A percentile compares a stretch with the other conserved stretches of the same genome.
Conservation (phyloP, 495 filamentous ascomycete species). For the Podospora pseudocomata region DNA sequence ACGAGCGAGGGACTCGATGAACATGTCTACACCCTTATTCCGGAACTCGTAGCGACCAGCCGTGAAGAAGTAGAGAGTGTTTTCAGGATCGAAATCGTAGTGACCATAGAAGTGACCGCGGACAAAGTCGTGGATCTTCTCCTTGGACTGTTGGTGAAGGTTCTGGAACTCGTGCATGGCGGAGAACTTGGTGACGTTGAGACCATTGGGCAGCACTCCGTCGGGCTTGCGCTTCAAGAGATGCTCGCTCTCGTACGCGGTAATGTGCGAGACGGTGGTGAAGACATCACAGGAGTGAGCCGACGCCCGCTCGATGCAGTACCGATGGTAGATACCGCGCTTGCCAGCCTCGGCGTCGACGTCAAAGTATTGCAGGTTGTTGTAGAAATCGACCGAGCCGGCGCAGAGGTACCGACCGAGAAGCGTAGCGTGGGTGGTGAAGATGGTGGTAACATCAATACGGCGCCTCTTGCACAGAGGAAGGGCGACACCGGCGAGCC, state of each 20-base stretch:
- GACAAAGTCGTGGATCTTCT: conserved; percentile 97
- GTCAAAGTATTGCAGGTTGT: conserved; percentile 96
- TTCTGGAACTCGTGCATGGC: conserved; percentile 99
- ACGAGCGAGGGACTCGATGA: conserved; percentile 91
- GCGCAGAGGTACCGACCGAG: conserved; percentile 95
- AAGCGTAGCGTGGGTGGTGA: conserved; percentile 95
- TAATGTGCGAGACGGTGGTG: conserved; percentile 98
- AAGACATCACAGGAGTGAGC: conserved; percentile 93
- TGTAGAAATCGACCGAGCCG: conserved; percentile 98
- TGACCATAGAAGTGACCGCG: conserved; percentile 98
- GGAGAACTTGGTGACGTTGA: conserved; percentile 98
- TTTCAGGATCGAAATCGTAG: conserved; percentile 92
- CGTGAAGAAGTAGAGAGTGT: conserved; percentile 98
- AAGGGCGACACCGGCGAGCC: conserved; percentile 94
- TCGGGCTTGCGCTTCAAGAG: conserved; percentile 96
- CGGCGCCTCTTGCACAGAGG: conserved; percentile 87
- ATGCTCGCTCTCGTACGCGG: conserved; percentile 96
- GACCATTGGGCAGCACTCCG: conserved; percentile 89
- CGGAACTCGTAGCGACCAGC: conserved; percentile 94
- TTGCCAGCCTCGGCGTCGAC: conserved; percentile 96
- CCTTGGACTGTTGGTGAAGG: conserved; percentile 89
- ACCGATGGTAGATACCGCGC: conserved; percentile 96
- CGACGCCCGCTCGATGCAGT: conserved; percentile 94
- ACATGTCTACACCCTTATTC: conserved; percentile 99
- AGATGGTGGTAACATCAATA: conserved; percentile 97